Conservation (phyloP, 106 monocot species). For the Acorus calamus region DNA sequence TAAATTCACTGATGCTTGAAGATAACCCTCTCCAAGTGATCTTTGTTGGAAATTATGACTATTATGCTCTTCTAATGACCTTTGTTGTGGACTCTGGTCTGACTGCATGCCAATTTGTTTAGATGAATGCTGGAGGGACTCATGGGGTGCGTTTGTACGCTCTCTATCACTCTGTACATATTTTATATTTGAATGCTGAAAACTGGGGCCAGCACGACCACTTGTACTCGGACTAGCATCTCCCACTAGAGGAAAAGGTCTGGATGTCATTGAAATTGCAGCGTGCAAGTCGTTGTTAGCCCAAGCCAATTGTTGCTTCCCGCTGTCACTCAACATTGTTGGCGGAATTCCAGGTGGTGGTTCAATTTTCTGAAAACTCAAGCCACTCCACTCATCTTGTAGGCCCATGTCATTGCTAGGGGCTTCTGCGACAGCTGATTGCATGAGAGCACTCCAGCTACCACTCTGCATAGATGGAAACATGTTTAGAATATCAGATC, state of each 20-base stretch:
- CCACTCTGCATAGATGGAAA: slow-evolving; percentile 70
- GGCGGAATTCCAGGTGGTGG: slow-evolving; percentile 20
- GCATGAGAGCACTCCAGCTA: slow-evolving; percentile 98
- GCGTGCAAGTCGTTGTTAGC: slow-evolving; percentile 20
- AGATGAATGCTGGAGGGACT: slow-evolving; percentile 19
- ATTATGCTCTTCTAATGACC: too few relatives aligned
- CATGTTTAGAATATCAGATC: slow-evolving; percentile 26
- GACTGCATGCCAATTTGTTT: slow-evolving; percentile 10
- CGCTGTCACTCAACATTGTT: slow-evolving; percentile 14
- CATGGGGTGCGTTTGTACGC: slow-evolving; percentile 13
- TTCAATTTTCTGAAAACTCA: slow-evolving; percentile 51
- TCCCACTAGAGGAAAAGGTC: slow-evolving; percentile 26
- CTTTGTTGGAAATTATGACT: slow-evolving; percentile 2
- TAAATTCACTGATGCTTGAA: slow-evolving; percentile 16
- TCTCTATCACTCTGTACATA: slow-evolving; percentile 21
- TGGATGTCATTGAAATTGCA: slow-evolving; percentile 30
- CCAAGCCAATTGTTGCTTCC: slow-evolving; percentile 21
- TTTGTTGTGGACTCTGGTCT: slow-evolving; percentile 2
- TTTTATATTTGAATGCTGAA: slow-evolving; percentile 27
- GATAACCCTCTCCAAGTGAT: slow-evolving; percentile 9
- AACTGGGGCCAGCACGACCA: slow-evolving; percentile 8
- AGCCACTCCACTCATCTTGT: slow-evolving; percentile 78
- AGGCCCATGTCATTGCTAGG: slow-evolving; percentile 69
- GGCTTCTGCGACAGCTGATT: slow-evolving; percentile 67
- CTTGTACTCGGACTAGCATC: slow-evolving; percentile 25